These are phyloP conservation scores for Atalantia buxifolia DNA, from an alignment of 345 rosid genomes.

Conservation along the genomic window DNA sequence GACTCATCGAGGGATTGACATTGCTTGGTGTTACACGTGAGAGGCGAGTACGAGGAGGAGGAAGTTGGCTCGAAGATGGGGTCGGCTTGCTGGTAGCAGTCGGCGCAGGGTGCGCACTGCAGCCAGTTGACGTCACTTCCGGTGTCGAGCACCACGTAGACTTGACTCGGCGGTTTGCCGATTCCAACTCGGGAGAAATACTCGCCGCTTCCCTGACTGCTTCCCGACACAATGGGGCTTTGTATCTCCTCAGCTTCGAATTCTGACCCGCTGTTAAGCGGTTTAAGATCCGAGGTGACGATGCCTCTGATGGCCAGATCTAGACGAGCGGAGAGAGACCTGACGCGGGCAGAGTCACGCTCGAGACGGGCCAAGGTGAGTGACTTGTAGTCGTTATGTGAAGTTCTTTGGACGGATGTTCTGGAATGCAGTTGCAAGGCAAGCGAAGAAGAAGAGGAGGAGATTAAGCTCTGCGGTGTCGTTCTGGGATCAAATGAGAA, in stretches of 20 bases:
- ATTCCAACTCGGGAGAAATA: slow-evolving; percentile 82
- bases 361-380: slow-evolving; percentile 53
- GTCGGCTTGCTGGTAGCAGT: slow-evolving; percentile 84
- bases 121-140: slow-evolving; percentile 94
- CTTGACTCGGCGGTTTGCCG: slow-evolving; percentile 68
- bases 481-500: slow-evolving; percentile 14
- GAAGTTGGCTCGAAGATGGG: slow-evolving; percentile 75
- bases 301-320: slow-evolving; percentile 48
- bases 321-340: slow-evolving; percentile 44
- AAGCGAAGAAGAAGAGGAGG: slow-evolving; percentile 19
- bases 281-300: slow-evolving; percentile 49
- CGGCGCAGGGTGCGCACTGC: slow-evolving; percentile 85
- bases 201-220: slow-evolving; percentile 94
- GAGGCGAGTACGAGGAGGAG: slow-evolving; percentile 62
- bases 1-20: slow-evolving; percentile 68
- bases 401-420: slow-evolving; percentile 30
- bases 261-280: slow-evolving; percentile 19
- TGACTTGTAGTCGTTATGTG: slow-evolving; percentile 57
- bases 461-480: not conserved
- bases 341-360: slow-evolving; percentile 75
- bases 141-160: slow-evolving; percentile 76
- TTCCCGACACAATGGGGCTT: slow-evolving; percentile 67
- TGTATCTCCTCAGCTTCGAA: slow-evolving; percentile 35
- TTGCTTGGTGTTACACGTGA: slow-evolving; percentile 55
- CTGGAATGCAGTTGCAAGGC: slow-evolving; percentile 54